These are phyloP conservation scores for Rhexocercosporidium sp. DNA, from an alignment of 2,329 filamentous ascomycete species.

Conservation along the genomic window DNA sequence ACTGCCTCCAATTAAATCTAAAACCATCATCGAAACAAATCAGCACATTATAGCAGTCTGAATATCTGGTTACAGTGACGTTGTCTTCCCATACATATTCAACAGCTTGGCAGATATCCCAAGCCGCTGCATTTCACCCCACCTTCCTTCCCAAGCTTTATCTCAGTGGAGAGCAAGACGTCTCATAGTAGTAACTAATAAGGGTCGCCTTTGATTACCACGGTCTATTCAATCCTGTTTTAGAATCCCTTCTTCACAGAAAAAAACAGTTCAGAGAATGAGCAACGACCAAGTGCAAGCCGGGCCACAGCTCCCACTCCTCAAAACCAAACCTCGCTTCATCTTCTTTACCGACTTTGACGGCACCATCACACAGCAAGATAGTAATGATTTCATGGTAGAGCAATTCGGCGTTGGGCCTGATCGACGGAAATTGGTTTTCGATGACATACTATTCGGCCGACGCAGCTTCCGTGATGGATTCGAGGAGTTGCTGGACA, in stretches of 20 bases:
- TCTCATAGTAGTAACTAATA: no score
- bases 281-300: neutral
- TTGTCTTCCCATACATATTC: neutral
- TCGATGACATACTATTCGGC: conserved; percentile 75
- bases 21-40: no score
- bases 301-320: neutral
- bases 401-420: conserved; percentile 87
- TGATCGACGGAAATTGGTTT: conserved; percentile 71
- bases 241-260: no score
- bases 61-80: neutral
- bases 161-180: no score
- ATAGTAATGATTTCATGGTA: conserved; percentile 75
- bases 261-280: neutral
- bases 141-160: neutral
- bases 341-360: conserved; percentile 99
- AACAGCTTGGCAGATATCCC: neutral
- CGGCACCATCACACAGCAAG: conserved; percentile 82
- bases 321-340: conserved; percentile 49
- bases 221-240: no score
- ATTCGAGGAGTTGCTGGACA: conserved; percentile 92
- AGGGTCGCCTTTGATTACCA: no score
- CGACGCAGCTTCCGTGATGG: conserved; percentile 78
- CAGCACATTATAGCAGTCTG: no score
- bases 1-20: neutral
- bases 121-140: neutral